A percentile compares a stretch with the other conserved stretches of the same genome.
phyloP scores from a whole-genome alignment of 2,329 filamentous ascomycete genomes.

The Periconia macrospinosa region DNA sequence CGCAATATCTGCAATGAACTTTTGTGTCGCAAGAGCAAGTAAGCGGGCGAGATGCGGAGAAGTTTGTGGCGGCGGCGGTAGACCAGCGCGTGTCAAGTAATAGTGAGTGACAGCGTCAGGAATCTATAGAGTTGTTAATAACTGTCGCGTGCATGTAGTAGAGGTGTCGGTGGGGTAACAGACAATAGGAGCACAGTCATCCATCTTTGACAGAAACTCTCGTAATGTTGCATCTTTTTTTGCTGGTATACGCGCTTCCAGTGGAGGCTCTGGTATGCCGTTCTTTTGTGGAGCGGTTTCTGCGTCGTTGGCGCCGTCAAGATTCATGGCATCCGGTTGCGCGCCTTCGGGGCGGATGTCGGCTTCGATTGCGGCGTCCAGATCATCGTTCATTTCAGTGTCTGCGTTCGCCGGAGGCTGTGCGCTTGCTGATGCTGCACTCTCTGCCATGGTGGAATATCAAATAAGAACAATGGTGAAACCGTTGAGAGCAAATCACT shows the following conservation, averaged over 20 bases:
- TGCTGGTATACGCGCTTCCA: conserved; percentile 68
- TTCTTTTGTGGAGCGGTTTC: conserved; percentile 36
- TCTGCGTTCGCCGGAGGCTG: conserved; percentile 31
- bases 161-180: conserved; percentile 36
- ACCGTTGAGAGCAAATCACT: background rate
- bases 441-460: conserved; percentile 35
- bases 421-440: conserved; percentile 4
- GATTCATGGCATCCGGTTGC: conserved; percentile 43
- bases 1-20: conserved; percentile 96
- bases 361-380: conserved; percentile 46
- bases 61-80: conserved; percentile 88
- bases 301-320: conserved; percentile 45
- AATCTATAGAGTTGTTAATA: conserved; percentile 62
- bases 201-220: conserved; percentile 94
- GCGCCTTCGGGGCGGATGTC: conserved; percentile 43
- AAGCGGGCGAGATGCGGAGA: conserved; percentile 89
- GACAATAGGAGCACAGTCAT: conserved; percentile 97
- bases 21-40: conserved; percentile 95
- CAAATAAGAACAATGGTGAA: background rate
- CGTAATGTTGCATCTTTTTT: conserved; percentile 91
- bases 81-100: conserved; percentile 93
- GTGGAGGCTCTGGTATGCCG: conserved; percentile 46
- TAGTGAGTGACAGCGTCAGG: conserved; percentile 97
- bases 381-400: conserved; percentile 39
- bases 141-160: background rate